phyloP scores from a whole-genome alignment of 2,329 filamentous ascomycete species.

The Beauveria scarabaeidicola region DNA sequence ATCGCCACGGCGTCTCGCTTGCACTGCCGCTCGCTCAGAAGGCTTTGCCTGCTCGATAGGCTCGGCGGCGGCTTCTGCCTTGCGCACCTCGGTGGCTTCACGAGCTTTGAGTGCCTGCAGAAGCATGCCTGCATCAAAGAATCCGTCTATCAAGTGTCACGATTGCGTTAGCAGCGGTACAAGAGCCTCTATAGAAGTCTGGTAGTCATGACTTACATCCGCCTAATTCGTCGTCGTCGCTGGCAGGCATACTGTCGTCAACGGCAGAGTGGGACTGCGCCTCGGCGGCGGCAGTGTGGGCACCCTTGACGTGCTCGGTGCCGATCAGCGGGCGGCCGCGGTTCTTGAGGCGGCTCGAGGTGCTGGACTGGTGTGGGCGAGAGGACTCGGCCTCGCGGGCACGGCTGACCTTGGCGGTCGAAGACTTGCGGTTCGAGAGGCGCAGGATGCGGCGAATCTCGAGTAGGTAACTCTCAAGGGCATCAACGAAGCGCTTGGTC shows the following conservation, averaged over 20 bases:
- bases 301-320: constrained; percentile 36
- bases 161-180: constrained; percentile 21
- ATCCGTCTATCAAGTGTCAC: constrained; percentile 60
- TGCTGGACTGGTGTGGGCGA: constrained; percentile 19
- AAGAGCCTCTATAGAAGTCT: not conserved
- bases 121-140: constrained; percentile 95
- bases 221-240: constrained; percentile 82
- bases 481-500: constrained; percentile 82
- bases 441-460: constrained; percentile 81
- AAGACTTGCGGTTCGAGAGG: constrained; percentile 47
- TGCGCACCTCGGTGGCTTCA: constrained; percentile 24
- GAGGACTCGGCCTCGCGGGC: constrained; percentile 45
- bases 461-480: constrained; percentile 79
- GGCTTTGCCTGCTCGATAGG: constrained; percentile 44
- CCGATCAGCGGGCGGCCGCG: constrained; percentile 64
- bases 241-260: constrained; percentile 62
- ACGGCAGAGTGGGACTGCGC: constrained; percentile 39
- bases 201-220: constrained; percentile 62
- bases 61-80: constrained; percentile 39
- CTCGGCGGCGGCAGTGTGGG: constrained; percentile 32
- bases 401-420: constrained; percentile 36
- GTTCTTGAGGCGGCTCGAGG: constrained; percentile 50
- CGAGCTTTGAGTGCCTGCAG: constrained; percentile 76
- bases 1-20: constrained; percentile 50
- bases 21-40: constrained; percentile 51